Percentiles rank a stretch among this genome's conserved stretches.
phyloP scores from a whole-genome alignment of 371 early-diverging fungal genomes.

The Saksenaea vasiformis region DNA sequence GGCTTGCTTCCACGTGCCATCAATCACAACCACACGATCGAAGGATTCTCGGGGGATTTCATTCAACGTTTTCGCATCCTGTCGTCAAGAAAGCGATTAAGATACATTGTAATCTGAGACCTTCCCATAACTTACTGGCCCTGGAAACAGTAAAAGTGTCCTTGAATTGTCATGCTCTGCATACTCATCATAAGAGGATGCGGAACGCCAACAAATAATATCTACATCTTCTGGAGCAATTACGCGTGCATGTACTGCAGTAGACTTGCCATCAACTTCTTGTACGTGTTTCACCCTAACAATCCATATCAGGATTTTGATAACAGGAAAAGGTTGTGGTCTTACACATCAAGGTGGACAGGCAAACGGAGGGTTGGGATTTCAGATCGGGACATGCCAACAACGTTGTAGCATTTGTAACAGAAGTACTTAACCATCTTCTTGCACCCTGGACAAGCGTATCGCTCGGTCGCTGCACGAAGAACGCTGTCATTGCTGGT shows the following conservation, averaged over 20 bases:
- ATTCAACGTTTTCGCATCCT: slow-evolving; percentile 70
- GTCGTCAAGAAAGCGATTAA: slow-evolving; percentile 7
- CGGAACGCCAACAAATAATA: not conserved
- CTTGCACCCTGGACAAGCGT: slow-evolving; percentile 57
- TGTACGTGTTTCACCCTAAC: slow-evolving; percentile 71
- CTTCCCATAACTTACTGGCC: slow-evolving; percentile 58
- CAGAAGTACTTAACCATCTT: slow-evolving; percentile 70
- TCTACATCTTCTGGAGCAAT: slow-evolving; percentile 50
- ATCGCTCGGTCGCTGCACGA: slow-evolving; percentile 27
- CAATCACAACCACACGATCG: slow-evolving; percentile 83
- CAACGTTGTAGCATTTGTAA: slow-evolving; percentile 60
- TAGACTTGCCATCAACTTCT: slow-evolving; percentile 80
- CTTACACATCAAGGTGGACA: slow-evolving; percentile 70
- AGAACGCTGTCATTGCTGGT: slow-evolving; percentile 33
- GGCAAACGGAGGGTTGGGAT: slow-evolving; percentile 75
- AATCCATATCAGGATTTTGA: not conserved
- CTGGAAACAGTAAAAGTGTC: slow-evolving; percentile 83
- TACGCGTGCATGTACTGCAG: slow-evolving; percentile 81
- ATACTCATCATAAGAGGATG: slow-evolving; percentile 41
- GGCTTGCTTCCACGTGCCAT: slow-evolving; percentile 94
- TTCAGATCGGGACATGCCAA: slow-evolving; percentile 42
- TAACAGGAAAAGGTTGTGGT: not conserved
- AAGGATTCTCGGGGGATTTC: slow-evolving; percentile 67
- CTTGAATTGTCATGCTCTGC: slow-evolving; percentile 28
- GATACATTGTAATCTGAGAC: not conserved